Evolutionary conservation across 2,329 filamentous ascomycete species (phyloP).

Genomic region (Neopestalotiopsis sp.): DNA sequence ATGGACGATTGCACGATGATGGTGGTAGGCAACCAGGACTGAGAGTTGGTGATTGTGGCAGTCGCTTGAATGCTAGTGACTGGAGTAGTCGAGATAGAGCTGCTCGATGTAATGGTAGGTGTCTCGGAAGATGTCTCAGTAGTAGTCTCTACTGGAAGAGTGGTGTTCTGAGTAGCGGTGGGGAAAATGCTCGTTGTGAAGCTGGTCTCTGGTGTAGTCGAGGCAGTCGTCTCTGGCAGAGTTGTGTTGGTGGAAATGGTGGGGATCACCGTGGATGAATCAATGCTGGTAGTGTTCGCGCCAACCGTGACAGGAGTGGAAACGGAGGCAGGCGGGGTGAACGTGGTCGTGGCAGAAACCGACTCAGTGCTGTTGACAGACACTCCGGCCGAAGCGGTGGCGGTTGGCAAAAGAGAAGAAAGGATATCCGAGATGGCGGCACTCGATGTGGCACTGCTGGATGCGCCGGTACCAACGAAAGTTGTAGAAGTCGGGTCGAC

Average conservation of each 20-base stretch:
- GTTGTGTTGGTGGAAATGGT: constrained; percentile 12
- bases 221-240: constrained; percentile 6
- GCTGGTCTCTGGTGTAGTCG: not conserved
- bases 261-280: not conserved
- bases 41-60: constrained; percentile 49
- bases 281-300: not conserved
- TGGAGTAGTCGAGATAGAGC: constrained; percentile 22
- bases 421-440: constrained; percentile 6
- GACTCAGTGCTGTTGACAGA: constrained; percentile 6
- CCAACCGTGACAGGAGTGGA: constrained; percentile 1
- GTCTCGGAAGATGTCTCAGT: constrained; percentile 18
- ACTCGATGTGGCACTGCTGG: not conserved
- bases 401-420: constrained; percentile 13
- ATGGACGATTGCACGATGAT: constrained; percentile 62
- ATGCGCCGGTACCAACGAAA: constrained; percentile 12
- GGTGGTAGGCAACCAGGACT: constrained; percentile 62
- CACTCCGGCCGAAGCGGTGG: not conserved
- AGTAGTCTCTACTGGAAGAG: constrained; percentile 24
- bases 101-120: constrained; percentile 20
- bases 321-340: not conserved
- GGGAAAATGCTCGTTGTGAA: constrained; percentile 7
- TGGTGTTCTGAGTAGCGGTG: constrained; percentile 19
- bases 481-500: constrained; percentile 8
- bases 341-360: not conserved
- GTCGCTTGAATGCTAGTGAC: constrained; percentile 48